phyloP scores from a whole-genome alignment of 345 rosid genomes.

The Salix viminalis region DNA sequence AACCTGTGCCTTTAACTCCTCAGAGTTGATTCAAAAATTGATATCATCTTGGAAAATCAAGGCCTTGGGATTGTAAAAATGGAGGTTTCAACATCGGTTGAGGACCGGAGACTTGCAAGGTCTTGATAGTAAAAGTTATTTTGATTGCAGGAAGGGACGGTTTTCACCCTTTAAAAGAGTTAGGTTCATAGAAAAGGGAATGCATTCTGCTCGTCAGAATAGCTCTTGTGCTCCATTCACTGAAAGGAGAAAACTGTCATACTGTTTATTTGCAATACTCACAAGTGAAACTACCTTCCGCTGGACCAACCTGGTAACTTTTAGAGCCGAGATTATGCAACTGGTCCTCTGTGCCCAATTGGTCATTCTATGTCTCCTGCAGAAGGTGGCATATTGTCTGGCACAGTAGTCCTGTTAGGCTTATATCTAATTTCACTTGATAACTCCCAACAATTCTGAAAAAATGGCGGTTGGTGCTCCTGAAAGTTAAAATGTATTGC shows the following conservation, averaged over 20 bases:
- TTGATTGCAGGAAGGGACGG: background rate
- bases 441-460: background rate
- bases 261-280: constrained; percentile 5
- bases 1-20: background rate
- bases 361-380: constrained; percentile 5
- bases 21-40: background rate
- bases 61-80: background rate
- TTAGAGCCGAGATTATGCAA: background rate
- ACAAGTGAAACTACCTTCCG: constrained; percentile 7
- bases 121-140: background rate
- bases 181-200: constrained; percentile 5
- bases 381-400: constrained; percentile 3
- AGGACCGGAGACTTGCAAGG: background rate
- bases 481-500: background rate
- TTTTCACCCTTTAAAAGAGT: constrained; percentile 2
- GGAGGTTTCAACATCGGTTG: constrained; percentile 1
- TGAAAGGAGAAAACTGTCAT: constrained; percentile 1
- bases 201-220: constrained; percentile 11
- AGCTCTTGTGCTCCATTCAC: constrained; percentile 1
- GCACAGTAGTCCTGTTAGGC: constrained; percentile 4
- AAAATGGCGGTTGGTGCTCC: background rate
- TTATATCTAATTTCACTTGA: background rate
- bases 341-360: constrained; percentile 1
- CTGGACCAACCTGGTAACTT: constrained; percentile 6
- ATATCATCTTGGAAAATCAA: background rate